Base-by-base conservation (phyloP, 768 basidiomycete genomes). In the Dentipellis sp. region DNA sequence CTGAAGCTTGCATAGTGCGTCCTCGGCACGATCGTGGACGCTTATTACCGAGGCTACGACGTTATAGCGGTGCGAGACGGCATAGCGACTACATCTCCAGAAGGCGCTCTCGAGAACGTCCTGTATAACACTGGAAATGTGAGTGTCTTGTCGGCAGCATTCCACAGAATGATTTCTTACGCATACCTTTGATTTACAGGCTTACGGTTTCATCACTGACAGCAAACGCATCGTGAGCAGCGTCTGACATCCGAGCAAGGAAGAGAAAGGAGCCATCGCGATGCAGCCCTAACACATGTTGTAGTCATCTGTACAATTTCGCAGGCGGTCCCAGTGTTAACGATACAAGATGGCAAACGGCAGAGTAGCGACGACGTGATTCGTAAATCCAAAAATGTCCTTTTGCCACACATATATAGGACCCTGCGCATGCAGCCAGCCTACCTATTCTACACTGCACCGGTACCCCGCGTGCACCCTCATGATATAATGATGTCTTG, bases 41-140 rank as follows among this genome's bases (percentile, higher is more conserved):
- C 82, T 4, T 84, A 83, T 65, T 84, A 71, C 67, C 73, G 75
- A 39, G 84, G 84, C 11, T 85, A 85, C 62, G 83, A 85, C 61
- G 79, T 78, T 60, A 71, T 86, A 54, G 65, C 82, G 8, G 70
- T 86, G 9, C 65, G 74, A 53, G 84, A 86, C 60, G 74, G 73
- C 52, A 79, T 76, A 16, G 84, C 80, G n/a, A 86, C 85, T 5
- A 80, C 81, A 3, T 81, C 81, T 8, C 82, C 83, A 1, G 64
- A 69, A 6, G 80, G 80, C 34, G 82, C 75, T 4, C 70, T 78
- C 50, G 77, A 79, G 58, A 86, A 78, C 58, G 72, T 85, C 6
- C 65, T 81, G n/a, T 72, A 82, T 59, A 86, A 86, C 61, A 68
- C 75, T 36, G 71, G 68, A 10, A 78, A 78, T 59, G 81, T 83